Evolutionary conservation across 352 stramenopile species (phyloP).

Genomic region (Globisporangium mamillatum): DNA sequence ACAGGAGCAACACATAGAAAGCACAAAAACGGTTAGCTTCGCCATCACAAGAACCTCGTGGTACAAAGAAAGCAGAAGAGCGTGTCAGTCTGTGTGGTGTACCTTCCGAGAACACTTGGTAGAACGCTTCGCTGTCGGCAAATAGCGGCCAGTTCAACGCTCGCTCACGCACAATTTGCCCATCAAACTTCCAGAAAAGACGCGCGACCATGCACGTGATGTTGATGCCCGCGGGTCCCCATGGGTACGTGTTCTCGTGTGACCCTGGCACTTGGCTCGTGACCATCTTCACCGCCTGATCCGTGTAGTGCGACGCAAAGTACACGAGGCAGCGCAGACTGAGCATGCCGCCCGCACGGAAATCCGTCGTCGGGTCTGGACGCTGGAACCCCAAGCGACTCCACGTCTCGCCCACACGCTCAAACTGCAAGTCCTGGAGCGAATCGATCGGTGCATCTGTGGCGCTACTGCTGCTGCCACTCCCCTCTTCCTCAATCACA

Average conservation of each 20-base stretch:
- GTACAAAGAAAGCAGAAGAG: not conserved
- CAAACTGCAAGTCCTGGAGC: constrained; percentile 39
- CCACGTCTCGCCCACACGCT: constrained; percentile 73
- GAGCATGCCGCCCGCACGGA: constrained; percentile 76
- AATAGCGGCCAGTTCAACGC: constrained; percentile 76
- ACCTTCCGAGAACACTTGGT: constrained; percentile 73
- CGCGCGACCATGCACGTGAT: constrained; percentile 79
- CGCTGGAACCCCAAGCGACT: constrained; percentile 82
- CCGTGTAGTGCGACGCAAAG: constrained; percentile 70
- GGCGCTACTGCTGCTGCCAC: not conserved
- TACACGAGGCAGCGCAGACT: constrained; percentile 81
- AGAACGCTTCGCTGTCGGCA: constrained; percentile 60
- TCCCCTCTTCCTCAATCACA: constrained; percentile 17
- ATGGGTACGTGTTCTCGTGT: constrained; percentile 80
- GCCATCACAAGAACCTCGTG: not conserved
- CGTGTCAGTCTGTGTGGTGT: not conserved
- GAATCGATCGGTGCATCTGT: not conserved
- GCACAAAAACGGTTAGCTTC: constrained; percentile 2
- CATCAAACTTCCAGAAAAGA: constrained; percentile 82
- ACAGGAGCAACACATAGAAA: constrained; percentile 6
- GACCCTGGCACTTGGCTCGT: constrained; percentile 75
- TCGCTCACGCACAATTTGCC: constrained; percentile 60
- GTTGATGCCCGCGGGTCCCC: constrained; percentile 82
- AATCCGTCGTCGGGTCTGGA: constrained; percentile 83
- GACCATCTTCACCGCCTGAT: constrained; percentile 71